A percentile compares a stretch with the other conserved stretches of the same genome.
phyloP scores from a whole-genome alignment of 2,329 filamentous ascomycete species.

The Gliomastix tumulicola region DNA sequence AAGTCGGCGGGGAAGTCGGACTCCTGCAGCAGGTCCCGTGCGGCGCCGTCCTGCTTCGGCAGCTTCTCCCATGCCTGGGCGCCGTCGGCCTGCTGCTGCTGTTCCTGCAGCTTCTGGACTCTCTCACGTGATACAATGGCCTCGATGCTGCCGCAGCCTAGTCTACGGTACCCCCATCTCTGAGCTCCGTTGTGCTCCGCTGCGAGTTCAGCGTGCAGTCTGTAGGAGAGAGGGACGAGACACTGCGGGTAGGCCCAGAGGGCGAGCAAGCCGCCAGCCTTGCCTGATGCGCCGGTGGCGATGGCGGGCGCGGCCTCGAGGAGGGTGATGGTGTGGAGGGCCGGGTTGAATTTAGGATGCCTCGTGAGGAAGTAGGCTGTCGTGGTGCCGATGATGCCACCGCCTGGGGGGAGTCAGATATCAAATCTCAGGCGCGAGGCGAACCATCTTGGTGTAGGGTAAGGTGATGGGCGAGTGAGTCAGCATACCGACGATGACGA shows the following conservation, averaged over 20 bases:
- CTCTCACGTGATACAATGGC: slow-evolving; percentile 27
- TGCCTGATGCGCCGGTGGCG: slow-evolving; percentile 88
- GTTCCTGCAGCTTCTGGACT: slow-evolving; percentile 18
- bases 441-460: no score
- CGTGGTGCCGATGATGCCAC: slow-evolving; percentile 87
- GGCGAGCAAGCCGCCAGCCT: slow-evolving; percentile 84
- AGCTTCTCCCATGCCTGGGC: slow-evolving; percentile 53
- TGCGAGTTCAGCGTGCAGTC: slow-evolving; percentile 77
- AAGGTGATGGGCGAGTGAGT: no score
- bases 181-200: slow-evolving; percentile 71
- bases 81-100: slow-evolving; percentile 11
- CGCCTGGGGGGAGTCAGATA: no score
- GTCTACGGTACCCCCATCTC: slow-evolving; percentile 78
- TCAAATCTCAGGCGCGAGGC: no score
- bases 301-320: slow-evolving; percentile 78
- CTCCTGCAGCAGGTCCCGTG: slow-evolving; percentile 38
- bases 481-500: slow-evolving; percentile 46
- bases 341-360: slow-evolving; percentile 72
- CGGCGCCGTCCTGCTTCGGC: slow-evolving; percentile 49
- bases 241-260: slow-evolving; percentile 85
- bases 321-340: slow-evolving; percentile 72
- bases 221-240: slow-evolving; percentile 81
- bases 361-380: slow-evolving; percentile 88
- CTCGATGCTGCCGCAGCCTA: slow-evolving; percentile 62
- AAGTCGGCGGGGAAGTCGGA: slow-evolving; percentile 67